Conservation (phyloP, 805 yeast species). For the Clavispora santaluciae region DNA sequence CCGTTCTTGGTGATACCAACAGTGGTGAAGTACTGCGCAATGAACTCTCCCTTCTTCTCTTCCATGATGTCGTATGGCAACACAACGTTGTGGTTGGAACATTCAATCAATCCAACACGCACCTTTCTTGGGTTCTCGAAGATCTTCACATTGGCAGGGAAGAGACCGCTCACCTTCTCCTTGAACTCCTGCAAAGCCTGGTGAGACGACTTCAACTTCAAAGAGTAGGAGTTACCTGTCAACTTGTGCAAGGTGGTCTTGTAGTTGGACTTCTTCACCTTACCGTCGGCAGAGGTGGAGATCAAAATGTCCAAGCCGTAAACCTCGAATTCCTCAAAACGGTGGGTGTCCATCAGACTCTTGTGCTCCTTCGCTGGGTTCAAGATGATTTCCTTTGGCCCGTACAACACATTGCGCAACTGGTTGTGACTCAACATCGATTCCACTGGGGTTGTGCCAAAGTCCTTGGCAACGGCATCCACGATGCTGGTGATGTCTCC, state of each 20-base stretch:
- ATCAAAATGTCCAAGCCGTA: constrained; percentile 71
- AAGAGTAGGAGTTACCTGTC: constrained; percentile 62
- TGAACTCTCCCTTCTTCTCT: constrained; percentile 60
- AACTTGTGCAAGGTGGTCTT: constrained; percentile 69
- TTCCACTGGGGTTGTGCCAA: constrained; percentile 59
- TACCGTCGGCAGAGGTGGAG: constrained; percentile 61
- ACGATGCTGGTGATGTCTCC: constrained; percentile 72
- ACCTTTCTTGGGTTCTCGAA: constrained; percentile 67
- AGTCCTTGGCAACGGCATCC: constrained; percentile 54
- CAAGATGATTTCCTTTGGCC: constrained; percentile 69
- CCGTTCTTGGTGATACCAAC: constrained; percentile 73
- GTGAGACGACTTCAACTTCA: constrained; percentile 69
- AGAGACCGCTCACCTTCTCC: constrained; percentile 53
- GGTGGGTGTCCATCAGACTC: constrained; percentile 55
- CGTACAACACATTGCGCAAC: constrained; percentile 61
- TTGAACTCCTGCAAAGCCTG: constrained; percentile 62
- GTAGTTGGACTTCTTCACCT: constrained; percentile 53
- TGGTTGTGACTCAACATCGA: constrained; percentile 76
- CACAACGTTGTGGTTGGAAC: constrained; percentile 60
- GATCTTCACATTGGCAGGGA: constrained; percentile 65
- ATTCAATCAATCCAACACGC: constrained; percentile 70
- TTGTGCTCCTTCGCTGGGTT: constrained; percentile 70
- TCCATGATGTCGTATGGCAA: constrained; percentile 63
- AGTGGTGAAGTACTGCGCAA: constrained; percentile 73
- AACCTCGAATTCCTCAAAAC: constrained; percentile 71